Base-by-base conservation (phyloP, 2,329 filamentous ascomycete species). In the Colletotrichum sp. region DNA sequence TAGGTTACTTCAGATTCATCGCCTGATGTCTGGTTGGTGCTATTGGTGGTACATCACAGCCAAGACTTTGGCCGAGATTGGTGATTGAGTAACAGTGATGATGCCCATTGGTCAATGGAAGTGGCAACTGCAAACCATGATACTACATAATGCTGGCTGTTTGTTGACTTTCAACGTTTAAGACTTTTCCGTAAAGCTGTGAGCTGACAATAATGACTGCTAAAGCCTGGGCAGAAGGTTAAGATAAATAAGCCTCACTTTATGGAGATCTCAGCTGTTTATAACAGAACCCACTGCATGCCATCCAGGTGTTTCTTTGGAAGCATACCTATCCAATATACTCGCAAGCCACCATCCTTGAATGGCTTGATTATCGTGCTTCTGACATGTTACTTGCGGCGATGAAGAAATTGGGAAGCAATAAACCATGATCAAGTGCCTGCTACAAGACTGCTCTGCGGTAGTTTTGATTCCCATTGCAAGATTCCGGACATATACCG, bases 111-210 rank as follows among this genome's bases (percentile, higher is more conserved):
- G 55, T 9, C 55, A 59, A 52, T 52, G n/a, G 44, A 52, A 22
- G 6, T 52, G 10, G 0, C 4, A 52, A 3, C 1, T 3, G n/a
- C n/a, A 22, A 24, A 0, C n/a, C 6, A 2, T 13, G 12, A 52
- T 22, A 52, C 44, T 52, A 22, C 44, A 52, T 52, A 52, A 52
- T 52, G n/a, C 10, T 24, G 8, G n/a, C 44, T 13, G 10, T 7
- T 24, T 7, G 10, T 52, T 24, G 44, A 22, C n/a, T 13, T 52
- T 22, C 1, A 13, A 8, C 5, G 10, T 13, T 8, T 5, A 13
- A 22, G n/a, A 52, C 44, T 52, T 52, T 24, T 8, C 6, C 4
- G n/a, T 22, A 7, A 22, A 52, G n/a, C 12, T 22, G 44, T 52
- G n/a, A 52, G n/a, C 22, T 22, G n/a, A 22, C 12, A 22, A 22